Evolutionary conservation across 345 rosid species (phyloP).

Genomic region (Eucalyptus cloeziana): DNA sequence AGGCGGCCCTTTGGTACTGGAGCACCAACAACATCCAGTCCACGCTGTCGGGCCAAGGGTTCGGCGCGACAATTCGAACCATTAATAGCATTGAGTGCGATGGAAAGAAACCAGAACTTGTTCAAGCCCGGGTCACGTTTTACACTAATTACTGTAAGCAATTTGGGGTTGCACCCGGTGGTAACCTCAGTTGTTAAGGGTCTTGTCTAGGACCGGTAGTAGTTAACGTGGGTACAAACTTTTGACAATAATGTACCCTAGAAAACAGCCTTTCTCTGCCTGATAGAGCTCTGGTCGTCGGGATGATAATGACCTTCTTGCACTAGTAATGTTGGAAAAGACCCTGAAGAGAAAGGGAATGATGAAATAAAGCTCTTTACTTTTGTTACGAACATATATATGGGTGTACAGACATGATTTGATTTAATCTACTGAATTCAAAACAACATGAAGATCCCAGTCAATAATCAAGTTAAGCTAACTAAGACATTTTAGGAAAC

Average conservation of each 20-base stretch:
- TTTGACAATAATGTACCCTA: not conserved
- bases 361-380: not conserved
- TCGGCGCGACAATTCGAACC: conserved; percentile 38
- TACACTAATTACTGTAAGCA: conserved; percentile 25
- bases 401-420: not conserved
- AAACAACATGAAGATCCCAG: not conserved
- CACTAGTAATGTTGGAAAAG: not conserved
- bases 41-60: conserved; percentile 17
- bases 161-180: not conserved
- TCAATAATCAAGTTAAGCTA: not conserved
- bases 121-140: conserved; percentile 11
- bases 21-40: conserved; percentile 22
- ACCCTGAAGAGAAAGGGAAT: not conserved
- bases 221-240: not conserved
- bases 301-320: not conserved
- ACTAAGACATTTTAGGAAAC: not conserved
- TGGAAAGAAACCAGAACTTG: conserved; percentile 9
- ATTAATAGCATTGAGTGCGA: conserved; percentile 38
- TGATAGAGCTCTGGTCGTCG: not conserved
- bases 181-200: not conserved
- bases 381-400: not conserved
- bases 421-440: not conserved
- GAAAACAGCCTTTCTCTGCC: not conserved
- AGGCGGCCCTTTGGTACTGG: conserved; percentile 49
- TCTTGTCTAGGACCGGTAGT: not conserved